Conservation (phyloP, 345 rosid species). For the Salix arbutifolia region DNA sequence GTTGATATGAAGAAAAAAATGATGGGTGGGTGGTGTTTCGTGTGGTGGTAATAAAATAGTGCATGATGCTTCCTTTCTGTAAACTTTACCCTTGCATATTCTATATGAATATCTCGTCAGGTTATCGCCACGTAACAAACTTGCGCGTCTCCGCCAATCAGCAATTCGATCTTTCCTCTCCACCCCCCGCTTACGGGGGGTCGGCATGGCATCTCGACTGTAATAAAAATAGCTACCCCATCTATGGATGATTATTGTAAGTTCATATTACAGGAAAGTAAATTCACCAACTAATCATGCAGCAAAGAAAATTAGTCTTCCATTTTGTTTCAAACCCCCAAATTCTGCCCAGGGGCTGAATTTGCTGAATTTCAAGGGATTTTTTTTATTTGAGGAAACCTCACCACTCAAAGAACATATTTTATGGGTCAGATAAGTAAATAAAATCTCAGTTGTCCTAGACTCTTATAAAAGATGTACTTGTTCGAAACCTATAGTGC, state of each 20-base stretch:
- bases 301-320: not conserved
- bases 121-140: not conserved
- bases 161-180: not conserved
- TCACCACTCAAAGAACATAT: too few species aligned
- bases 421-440: rapidly evolving
- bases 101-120: not conserved
- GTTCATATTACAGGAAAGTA: not conserved
- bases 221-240: not conserved
- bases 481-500: too few species aligned
- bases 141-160: too few species aligned
- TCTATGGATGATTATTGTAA: not conserved
- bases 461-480: too few species aligned
- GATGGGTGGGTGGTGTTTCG: not conserved
- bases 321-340: not conserved
- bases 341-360: not conserved
- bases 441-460: too few species aligned
- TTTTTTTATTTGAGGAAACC: too few species aligned
- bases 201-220: not conserved
- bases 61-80: not conserved
- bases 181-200: not conserved
- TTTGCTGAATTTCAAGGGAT: too few species aligned
- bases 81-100: not conserved
- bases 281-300: not conserved
- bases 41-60: not conserved
- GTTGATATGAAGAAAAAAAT: not conserved